Evolutionary conservation across 768 basidiomycete species (phyloP).

Genomic region (Dacryopinax spathularia): DNA sequence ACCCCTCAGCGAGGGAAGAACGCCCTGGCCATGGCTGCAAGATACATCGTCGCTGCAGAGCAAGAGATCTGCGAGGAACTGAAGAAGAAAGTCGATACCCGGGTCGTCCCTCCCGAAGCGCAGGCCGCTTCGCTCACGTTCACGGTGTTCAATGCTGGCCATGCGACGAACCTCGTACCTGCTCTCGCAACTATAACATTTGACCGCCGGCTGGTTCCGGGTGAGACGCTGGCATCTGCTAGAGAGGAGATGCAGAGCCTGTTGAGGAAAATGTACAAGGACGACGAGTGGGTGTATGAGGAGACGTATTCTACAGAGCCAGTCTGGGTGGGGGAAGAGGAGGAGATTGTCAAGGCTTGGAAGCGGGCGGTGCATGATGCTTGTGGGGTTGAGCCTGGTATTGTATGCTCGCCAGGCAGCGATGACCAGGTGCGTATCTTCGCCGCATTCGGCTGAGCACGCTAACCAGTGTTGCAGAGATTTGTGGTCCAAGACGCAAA

Average conservation of each 20-base stretch:
- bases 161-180: slow-evolving; percentile 7
- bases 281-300: not conserved
- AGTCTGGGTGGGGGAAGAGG: slow-evolving; percentile 8
- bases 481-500: slow-evolving; percentile 10
- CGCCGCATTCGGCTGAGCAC: not conserved
- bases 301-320: slow-evolving; percentile 10
- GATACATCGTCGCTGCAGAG: slow-evolving; percentile 8
- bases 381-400: not conserved
- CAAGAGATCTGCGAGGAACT: not conserved
- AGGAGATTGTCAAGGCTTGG: slow-evolving; percentile 6
- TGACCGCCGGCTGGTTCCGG: slow-evolving; percentile 10
- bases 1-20: slow-evolving; percentile 10
- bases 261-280: not conserved
- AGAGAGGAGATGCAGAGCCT: slow-evolving; percentile 3
- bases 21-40: slow-evolving; percentile 7
- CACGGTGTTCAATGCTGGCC: slow-evolving; percentile 8
- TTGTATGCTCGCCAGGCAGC: slow-evolving; percentile 8
- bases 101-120: slow-evolving; percentile 9
- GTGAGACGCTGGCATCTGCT: slow-evolving; percentile 6
- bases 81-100: not conserved
- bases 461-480: not conserved
- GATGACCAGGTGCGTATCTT: not conserved
- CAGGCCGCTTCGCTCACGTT: not conserved
- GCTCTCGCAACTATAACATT: slow-evolving; percentile 7
- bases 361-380: slow-evolving; percentile 5